A percentile compares a stretch with the other conserved stretches of the same genome.
These are phyloP conservation scores for Trichoderma sp. DNA, from an alignment of 2,329 filamentous ascomycete genomes.

Conservation along the genomic window DNA sequence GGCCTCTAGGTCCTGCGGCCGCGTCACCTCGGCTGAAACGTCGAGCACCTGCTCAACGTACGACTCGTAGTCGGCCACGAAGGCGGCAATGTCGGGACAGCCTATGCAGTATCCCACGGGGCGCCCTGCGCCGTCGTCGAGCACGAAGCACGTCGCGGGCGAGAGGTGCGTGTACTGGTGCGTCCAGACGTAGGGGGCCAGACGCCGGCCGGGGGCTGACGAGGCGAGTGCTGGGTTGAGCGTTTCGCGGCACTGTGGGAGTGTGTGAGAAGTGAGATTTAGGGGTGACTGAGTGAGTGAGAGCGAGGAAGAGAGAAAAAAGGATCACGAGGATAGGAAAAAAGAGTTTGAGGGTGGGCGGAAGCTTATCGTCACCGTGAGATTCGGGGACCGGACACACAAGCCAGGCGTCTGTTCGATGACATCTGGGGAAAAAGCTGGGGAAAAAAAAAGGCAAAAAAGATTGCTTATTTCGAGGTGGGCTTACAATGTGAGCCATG, in stretches of 20 bases:
- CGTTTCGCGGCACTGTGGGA: slow-evolving; percentile 50
- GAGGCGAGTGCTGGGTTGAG: slow-evolving; percentile 47
- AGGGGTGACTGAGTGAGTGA: neutral
- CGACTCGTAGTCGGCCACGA: slow-evolving; percentile 43
- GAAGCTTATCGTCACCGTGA: slow-evolving; percentile 13
- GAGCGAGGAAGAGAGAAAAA: neutral
- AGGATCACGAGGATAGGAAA: neutral
- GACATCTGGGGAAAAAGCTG: neutral
- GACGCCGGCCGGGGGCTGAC: slow-evolving; percentile 40
- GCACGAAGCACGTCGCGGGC: slow-evolving; percentile 50
- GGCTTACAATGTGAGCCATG: slow-evolving; percentile 47
- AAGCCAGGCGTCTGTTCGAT: neutral
- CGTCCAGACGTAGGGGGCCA: slow-evolving; percentile 55
- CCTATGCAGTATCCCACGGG: slow-evolving; percentile 56
- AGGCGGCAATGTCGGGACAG: slow-evolving; percentile 46
- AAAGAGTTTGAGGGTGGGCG: neutral
- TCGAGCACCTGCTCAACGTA: slow-evolving; percentile 46
- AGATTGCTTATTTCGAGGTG: neutral
- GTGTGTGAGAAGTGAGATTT: neutral
- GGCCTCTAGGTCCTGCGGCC: slow-evolving; percentile 34
- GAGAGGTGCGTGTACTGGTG: slow-evolving; percentile 53
- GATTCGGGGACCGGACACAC: neutral
- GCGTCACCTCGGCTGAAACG: slow-evolving; percentile 32
- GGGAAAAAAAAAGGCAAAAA: neutral
- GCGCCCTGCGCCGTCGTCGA: slow-evolving; percentile 50